Conservation (phyloP, 305 asterid genomes). For the Euphrasia arctica region DNA sequence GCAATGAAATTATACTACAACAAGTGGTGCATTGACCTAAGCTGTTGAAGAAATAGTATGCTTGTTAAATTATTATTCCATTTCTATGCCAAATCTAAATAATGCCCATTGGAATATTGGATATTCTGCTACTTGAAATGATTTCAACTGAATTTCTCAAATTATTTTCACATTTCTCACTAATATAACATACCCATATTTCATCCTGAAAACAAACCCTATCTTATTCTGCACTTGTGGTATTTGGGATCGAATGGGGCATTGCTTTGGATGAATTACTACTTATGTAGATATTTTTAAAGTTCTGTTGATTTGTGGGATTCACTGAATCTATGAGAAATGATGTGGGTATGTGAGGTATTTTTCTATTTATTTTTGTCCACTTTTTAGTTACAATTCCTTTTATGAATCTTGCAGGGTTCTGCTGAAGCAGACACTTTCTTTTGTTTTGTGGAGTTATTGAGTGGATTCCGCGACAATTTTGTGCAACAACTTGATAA, state of each 20-base stretch:
- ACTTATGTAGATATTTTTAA: background rate
- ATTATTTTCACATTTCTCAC: slow-evolving; percentile 3
- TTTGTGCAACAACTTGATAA: slow-evolving; percentile 96
- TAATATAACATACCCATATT: no score
- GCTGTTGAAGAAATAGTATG: background rate
- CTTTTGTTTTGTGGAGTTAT: slow-evolving; percentile 93
- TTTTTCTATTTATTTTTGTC: slow-evolving; percentile 14
- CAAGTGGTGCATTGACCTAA: slow-evolving; percentile 17
- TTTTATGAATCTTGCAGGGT: slow-evolving; percentile 52
- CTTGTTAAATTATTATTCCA: slow-evolving; percentile 17
- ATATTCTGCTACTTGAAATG: slow-evolving; percentile 1
- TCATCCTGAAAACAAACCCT: no score
- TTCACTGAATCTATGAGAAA: background rate
- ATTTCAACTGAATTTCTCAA: no score
- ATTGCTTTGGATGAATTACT: slow-evolving; percentile 1
- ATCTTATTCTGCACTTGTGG: background rate
- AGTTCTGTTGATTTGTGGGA: background rate
- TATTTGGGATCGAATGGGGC: background rate
- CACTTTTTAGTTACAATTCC: slow-evolving; percentile 25
- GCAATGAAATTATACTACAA: background rate
- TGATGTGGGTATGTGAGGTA: background rate
- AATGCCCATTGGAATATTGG: background rate
- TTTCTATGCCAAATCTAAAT: slow-evolving; percentile 4
- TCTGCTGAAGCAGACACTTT: slow-evolving; percentile 93
- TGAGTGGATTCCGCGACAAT: slow-evolving; percentile 93